Evolutionary conservation across 2,329 filamentous ascomycete species (phyloP), one percentile per base, ranked within the genome.

Genomic region (Phaeosphaeria sp.): DNA sequence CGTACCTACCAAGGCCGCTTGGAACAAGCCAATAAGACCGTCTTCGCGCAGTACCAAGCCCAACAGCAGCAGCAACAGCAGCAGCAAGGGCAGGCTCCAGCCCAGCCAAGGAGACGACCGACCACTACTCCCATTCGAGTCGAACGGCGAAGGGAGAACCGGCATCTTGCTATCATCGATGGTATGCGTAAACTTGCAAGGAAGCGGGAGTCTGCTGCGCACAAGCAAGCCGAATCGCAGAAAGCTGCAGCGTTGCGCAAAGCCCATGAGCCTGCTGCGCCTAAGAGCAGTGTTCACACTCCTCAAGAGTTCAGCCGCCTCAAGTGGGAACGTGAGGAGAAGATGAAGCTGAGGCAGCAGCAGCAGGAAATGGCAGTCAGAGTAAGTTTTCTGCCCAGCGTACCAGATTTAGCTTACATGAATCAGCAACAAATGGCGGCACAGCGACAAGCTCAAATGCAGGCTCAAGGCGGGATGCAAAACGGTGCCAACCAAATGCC

Each of bases 171-270:
- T 46, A 84, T 98, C 69, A 89, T 99, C 65, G 94, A 98, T 77
- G 91, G 91, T 2, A 97, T 98, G 92, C 87, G 93, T 43, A 99
- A 98, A 75, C 78, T 97, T 48, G 93, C 93, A 0, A 96, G 97
- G 82, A 98, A 97, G 79, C 87, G 94, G 24, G 95, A 99, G 78
- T 90, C 91, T 11, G 85, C 87, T 24, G 81, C 88, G 25, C 92
- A 95, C 73, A 98, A 98, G 80, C 91, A 95, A 74, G 91, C 94
- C 72, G 92, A 97, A 73, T 83, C 80, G 30, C 76, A 79, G 55
- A 83, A 82, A 69, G 86, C 92, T 55, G 91, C 92, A 49, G 90
- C 91, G 30, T 87, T 92, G 76, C 89, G 95, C 53, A 97, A 97
- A 77, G 85, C 87, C 15, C 91, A 91, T 58, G 92, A 96, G 69